A percentile compares a stretch with the other conserved stretches of the same genome.
Conservation (phyloP, 148 eudicot genomes). For the Camellia granthamiana region DNA sequence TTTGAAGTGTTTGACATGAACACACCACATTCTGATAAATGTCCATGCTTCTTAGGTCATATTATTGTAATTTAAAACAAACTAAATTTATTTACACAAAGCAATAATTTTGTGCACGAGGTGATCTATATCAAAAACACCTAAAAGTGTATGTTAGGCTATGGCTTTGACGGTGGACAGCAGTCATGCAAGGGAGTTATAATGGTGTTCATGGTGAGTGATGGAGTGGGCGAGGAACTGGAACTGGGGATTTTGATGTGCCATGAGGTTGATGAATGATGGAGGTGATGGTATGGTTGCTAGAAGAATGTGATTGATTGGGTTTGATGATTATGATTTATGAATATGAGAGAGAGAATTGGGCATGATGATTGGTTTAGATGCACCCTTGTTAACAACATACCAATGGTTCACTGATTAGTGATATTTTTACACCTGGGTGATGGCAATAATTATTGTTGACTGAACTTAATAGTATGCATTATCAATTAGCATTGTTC, state of each 20-base stretch:
- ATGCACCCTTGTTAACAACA: neutral
- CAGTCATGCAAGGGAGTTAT: neutral
- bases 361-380: neutral
- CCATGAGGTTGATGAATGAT: neutral
- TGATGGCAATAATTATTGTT: neutral
- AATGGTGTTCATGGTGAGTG: neutral
- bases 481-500: too few species aligned
- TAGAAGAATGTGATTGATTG: neutral
- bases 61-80: too few species aligned
- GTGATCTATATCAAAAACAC: too few species aligned
- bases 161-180: too few species aligned
- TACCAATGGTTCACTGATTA: neutral
- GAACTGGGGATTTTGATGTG: slow-evolving; percentile 1
- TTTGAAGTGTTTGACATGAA: too few species aligned
- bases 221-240: neutral
- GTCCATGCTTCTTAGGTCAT: too few species aligned
- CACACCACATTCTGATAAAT: too few species aligned
- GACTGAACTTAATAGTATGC: neutral
- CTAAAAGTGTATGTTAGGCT: too few species aligned
- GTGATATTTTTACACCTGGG: neutral
- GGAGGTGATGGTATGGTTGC: neutral
- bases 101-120: too few species aligned
- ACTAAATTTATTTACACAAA: too few species aligned
- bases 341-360: neutral
- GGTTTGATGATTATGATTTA: neutral